Evolutionary conservation across 2,329 filamentous ascomycete species (phyloP).

Genomic region (Raffaelea ambrosiae): DNA sequence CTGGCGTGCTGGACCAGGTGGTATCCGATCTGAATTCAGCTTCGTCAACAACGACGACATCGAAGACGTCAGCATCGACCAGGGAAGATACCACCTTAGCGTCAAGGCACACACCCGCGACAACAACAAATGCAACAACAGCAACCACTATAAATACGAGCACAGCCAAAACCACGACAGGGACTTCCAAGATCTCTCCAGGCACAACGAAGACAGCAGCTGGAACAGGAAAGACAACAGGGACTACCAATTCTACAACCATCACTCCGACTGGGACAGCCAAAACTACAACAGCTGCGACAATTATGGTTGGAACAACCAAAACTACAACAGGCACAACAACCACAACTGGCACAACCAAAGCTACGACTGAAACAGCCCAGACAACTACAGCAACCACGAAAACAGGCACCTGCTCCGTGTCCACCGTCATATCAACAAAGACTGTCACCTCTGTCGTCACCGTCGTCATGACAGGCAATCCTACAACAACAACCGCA

Average conservation of each 20-base stretch:
- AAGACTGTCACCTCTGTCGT: conserved; percentile 12
- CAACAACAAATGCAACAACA: conserved; percentile 2
- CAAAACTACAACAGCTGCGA: too few relatives aligned
- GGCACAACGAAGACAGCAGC: conserved; percentile 11
- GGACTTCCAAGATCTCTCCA: conserved; percentile 9
- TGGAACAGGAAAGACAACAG: conserved; percentile 7
- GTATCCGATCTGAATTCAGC: conserved; percentile 17
- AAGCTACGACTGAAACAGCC: background rate
- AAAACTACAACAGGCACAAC: conserved; percentile 12
- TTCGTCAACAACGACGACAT: conserved; percentile 1
- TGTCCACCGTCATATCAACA: background rate
- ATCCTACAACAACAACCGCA: conserved; percentile 3
- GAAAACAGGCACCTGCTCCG: too few relatives aligned
- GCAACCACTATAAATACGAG: conserved; percentile 3
- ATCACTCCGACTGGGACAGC: background rate
- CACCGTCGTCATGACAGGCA: background rate
- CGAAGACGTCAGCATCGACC: conserved; percentile 4
- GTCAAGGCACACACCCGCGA: background rate
- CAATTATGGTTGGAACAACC: background rate
- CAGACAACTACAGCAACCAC: background rate
- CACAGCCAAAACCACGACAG: conserved; percentile 13
- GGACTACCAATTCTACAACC: background rate
- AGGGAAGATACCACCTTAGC: conserved; percentile 4
- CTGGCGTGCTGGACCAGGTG: conserved; percentile 43
- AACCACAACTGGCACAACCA: background rate